A percentile compares a stretch with the other conserved stretches of the same genome.
Conservation (phyloP, 306 rosid species). For the Ormosia emarginata region DNA sequence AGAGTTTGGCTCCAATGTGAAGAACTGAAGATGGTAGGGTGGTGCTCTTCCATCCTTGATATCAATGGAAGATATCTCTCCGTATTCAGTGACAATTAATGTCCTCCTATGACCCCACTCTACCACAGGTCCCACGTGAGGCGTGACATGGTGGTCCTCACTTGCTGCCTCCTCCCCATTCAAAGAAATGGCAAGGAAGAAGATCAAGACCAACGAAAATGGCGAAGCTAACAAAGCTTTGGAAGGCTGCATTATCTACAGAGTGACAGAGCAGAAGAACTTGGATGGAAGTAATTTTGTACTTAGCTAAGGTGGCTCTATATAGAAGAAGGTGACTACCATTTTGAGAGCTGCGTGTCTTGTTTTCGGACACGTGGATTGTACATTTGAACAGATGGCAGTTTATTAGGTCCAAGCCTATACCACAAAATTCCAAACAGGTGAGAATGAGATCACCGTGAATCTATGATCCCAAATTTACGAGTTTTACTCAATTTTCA, state of each 20-base stretch:
- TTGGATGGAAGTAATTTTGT: conserved; percentile 6
- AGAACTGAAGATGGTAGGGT: conserved; percentile 69
- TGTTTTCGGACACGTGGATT: conserved; percentile 49
- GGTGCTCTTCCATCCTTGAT: conserved; percentile 44
- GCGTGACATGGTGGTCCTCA: conserved; percentile 17
- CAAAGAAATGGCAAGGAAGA: conserved; percentile 23
- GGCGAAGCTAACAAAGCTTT: neutral
- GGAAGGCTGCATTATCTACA: conserved; percentile 17
- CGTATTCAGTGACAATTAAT: conserved; percentile 49
- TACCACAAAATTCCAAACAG: neutral
- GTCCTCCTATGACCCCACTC: conserved; percentile 44
- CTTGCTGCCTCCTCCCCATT: conserved; percentile 30
- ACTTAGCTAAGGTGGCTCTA: conserved; percentile 18
- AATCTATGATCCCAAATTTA: neutral
- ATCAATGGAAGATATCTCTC: conserved; percentile 57
- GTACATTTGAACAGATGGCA: conserved; percentile 38
- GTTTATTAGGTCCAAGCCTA: conserved; percentile 11
- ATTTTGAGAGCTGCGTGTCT: conserved; percentile 38
- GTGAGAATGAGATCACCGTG: conserved; percentile 14
- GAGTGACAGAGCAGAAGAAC: neutral
- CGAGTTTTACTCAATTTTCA: neutral
- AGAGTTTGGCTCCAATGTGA: conserved; percentile 80
- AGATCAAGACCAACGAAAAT: conserved; percentile 20
- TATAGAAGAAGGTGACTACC: conserved; percentile 23
- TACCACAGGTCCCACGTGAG: conserved; percentile 38